These are phyloP conservation scores for Backusella liffmaniae DNA, from an alignment of 192 early-diverging fungal genomes.

Conservation along the genomic window DNA sequence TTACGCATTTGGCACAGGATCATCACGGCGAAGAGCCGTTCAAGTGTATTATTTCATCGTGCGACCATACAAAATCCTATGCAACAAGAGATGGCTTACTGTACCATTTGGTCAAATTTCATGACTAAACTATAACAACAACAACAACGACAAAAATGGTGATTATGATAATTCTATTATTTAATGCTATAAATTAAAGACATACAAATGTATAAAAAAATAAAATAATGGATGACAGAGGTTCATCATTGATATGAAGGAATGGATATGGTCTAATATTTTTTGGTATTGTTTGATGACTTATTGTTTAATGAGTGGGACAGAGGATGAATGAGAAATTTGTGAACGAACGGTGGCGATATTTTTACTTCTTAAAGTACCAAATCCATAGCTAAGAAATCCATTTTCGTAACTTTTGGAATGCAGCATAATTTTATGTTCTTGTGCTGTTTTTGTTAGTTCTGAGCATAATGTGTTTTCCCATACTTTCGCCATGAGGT, in stretches of 20 bases:
- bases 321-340: constrained; percentile 10
- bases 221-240: not conserved
- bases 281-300: not conserved
- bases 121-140: constrained; percentile 5
- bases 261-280: not conserved
- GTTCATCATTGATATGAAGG: not conserved
- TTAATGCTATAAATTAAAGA: not conserved
- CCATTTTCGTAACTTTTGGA: constrained; percentile 15
- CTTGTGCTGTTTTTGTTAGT: constrained; percentile 1
- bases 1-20: constrained; percentile 23
- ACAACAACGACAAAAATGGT: not conserved
- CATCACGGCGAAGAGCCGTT: constrained; percentile 32
- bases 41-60: constrained; percentile 23
- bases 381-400: not conserved
- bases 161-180: not conserved
- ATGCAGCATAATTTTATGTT: not conserved
- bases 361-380: constrained; percentile 1
- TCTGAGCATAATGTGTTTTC: not conserved
- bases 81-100: constrained; percentile 35
- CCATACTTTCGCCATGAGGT: constrained; percentile 1
- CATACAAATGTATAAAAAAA: constrained; percentile 8
- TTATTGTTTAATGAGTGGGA: constrained; percentile 6
- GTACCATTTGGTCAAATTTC: constrained; percentile 31
- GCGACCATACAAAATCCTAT: constrained; percentile 28
- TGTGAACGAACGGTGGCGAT: not conserved